Evolutionary conservation across 208 protist genomes (phyloP).

Genomic region (Trypanosoma cruzi): DNA sequence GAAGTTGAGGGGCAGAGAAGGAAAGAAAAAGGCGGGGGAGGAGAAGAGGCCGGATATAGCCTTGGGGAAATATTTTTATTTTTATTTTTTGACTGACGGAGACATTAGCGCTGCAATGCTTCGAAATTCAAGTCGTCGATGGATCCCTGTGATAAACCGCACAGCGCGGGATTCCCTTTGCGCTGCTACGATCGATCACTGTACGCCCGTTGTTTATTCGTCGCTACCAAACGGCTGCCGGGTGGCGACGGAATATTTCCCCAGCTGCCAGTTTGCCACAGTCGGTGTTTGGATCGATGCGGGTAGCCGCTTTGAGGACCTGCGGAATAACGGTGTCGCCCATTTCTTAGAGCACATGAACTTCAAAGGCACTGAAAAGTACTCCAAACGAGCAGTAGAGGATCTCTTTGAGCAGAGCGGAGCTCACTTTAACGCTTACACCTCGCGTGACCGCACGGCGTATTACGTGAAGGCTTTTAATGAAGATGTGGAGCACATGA

Average conservation of each 20-base stretch:
- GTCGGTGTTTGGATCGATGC: conserved; percentile 98
- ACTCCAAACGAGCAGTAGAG: conserved; percentile 94
- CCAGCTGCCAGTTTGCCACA: conserved; percentile 92
- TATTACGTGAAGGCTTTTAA: conserved; percentile 97
- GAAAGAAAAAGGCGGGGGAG: neutral
- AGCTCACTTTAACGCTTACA: conserved; percentile 99
- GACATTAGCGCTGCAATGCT: conserved; percentile 24
- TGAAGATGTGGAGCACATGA: conserved; percentile 91
- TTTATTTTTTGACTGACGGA: neutral
- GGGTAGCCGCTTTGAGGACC: conserved; percentile 96
- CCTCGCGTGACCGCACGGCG: conserved; percentile 96
- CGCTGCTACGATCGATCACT: conserved; percentile 47
- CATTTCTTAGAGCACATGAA: conserved; percentile 99
- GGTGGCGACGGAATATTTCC: conserved; percentile 96
- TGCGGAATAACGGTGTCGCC: conserved; percentile 97
- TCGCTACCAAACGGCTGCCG: conserved; percentile 96
- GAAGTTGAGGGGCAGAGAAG: neutral
- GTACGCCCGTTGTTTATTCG: conserved; percentile 89
- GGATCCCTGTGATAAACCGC: conserved; percentile 39
- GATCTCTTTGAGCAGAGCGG: conserved; percentile 96
- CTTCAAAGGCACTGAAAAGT: conserved; percentile 97
- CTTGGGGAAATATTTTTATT: neutral
- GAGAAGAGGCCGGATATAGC: no score
- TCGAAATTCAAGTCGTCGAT: conserved; percentile 23
- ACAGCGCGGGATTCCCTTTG: conserved; percentile 55